Percentiles rank a stretch among this genome's conserved stretches.
Conservation (phyloP, 345 rosid genomes). For the Eucalyptus cloeziana region DNA sequence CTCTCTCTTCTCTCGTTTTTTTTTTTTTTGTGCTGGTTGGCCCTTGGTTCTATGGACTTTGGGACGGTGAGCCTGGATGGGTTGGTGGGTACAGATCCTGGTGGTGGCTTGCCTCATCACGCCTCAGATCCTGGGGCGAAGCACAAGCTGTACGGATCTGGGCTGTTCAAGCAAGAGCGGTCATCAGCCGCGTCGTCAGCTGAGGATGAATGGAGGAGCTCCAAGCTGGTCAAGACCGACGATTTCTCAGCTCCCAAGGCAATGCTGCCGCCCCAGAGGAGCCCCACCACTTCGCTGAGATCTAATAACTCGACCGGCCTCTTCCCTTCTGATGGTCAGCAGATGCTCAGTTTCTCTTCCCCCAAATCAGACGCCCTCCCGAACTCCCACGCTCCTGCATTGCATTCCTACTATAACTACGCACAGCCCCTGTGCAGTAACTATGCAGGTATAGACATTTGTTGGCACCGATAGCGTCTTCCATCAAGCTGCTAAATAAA, state of each 20-base stretch:
- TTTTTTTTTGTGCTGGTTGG: neutral
- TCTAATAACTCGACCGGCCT: conserved; percentile 7
- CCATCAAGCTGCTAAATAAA: neutral
- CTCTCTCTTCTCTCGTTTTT: neutral
- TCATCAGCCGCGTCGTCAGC: neutral
- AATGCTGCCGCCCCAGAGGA: conserved; percentile 16
- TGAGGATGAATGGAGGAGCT: conserved; percentile 38
- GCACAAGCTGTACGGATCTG: conserved; percentile 48
- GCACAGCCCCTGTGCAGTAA: conserved; percentile 20
- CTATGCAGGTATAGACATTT: neutral
- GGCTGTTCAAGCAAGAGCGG: conserved; percentile 45
- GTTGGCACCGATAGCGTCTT: neutral
- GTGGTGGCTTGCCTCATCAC: conserved; percentile 8
- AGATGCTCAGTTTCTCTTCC: conserved; percentile 53
- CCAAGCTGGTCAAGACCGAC: conserved; percentile 34
- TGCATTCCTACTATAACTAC: conserved; percentile 28
- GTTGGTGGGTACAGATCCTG: conserved; percentile 12
- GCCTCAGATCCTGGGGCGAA: conserved; percentile 44
- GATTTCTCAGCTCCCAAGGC: conserved; percentile 17
- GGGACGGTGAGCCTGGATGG: conserved; percentile 40
- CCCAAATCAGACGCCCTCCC: conserved; percentile 34
- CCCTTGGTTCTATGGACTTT: conserved; percentile 29
- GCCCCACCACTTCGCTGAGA: conserved; percentile 7
- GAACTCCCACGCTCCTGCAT: neutral
- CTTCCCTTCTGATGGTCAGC: conserved; percentile 12